Evolutionary conservation across 139 green algal species (phyloP).

Genomic region (Pycnococcus provasolii): DNA sequence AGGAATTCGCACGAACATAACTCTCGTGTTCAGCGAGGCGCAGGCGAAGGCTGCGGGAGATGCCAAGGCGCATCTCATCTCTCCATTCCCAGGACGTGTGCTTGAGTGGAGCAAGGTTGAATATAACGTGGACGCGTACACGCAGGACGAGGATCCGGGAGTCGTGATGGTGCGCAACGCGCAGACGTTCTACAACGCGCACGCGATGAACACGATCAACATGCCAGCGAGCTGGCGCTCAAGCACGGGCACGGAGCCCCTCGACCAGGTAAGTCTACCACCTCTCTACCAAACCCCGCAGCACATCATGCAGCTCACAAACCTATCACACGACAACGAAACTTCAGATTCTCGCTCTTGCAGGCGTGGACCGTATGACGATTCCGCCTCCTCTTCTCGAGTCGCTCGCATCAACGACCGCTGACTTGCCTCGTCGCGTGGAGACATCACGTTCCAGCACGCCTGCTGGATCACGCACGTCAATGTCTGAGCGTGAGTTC

Average conservation of each 20-base stretch:
- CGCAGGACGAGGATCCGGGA: slow-evolving; percentile 31
- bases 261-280: slow-evolving; percentile 22
- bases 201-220: slow-evolving; percentile 37
- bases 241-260: slow-evolving; percentile 29
- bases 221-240: slow-evolving; percentile 40
- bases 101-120: slow-evolving; percentile 40
- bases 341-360: slow-evolving; percentile 24
- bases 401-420: slow-evolving; percentile 10
- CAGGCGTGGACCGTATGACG: slow-evolving; percentile 40
- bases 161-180: slow-evolving; percentile 26
- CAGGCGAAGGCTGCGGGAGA: slow-evolving; percentile 35
- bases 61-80: slow-evolving; percentile 32
- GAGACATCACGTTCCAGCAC: too few species aligned
- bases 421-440: background rate
- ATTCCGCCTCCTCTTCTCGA: slow-evolving; percentile 36
- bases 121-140: slow-evolving; percentile 18
- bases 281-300: too few species aligned
- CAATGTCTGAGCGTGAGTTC: slow-evolving; percentile 8
- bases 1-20: slow-evolving; percentile 42
- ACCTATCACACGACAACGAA: too few species aligned
- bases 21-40: slow-evolving; percentile 36
- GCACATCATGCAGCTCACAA: too few species aligned
- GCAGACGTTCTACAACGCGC: slow-evolving; percentile 36
- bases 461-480: background rate
- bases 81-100: slow-evolving; percentile 36